These are phyloP conservation scores for Nannizziopsis barbatae DNA, from an alignment of 2,329 filamentous ascomycete species.

Conservation along the genomic window DNA sequence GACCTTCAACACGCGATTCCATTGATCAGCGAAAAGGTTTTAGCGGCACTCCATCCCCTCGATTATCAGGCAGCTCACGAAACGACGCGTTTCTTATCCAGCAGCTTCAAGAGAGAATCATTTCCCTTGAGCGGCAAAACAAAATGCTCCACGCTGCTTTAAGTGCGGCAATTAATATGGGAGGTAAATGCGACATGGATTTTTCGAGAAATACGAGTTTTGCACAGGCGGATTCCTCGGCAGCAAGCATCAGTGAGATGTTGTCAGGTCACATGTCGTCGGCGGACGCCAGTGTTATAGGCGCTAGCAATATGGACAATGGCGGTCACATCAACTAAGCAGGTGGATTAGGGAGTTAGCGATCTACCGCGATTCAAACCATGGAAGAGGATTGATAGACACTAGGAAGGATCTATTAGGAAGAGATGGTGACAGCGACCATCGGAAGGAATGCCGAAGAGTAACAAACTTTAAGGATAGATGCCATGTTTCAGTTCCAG, in stretches of 20 bases:
- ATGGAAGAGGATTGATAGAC: too few relatives aligned
- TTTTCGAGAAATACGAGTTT: background rate
- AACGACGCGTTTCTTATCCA: slow-evolving; percentile 11
- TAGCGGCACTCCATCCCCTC: background rate
- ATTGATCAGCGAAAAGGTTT: background rate
- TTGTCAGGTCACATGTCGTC: too few relatives aligned
- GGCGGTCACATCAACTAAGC: too few relatives aligned
- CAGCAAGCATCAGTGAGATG: too few relatives aligned
- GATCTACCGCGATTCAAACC: too few relatives aligned
- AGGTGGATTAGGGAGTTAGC: too few relatives aligned
- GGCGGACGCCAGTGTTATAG: background rate
- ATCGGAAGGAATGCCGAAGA: too few relatives aligned
- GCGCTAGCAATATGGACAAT: background rate
- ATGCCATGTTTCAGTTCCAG: too few relatives aligned
- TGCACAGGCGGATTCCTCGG: background rate
- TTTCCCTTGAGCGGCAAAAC: slow-evolving; percentile 34
- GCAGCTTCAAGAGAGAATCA: slow-evolving; percentile 30
- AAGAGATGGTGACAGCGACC: too few relatives aligned
- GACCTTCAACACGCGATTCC: slow-evolving; percentile 3
- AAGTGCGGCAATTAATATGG: slow-evolving; percentile 30
- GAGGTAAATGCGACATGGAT: slow-evolving; percentile 17
- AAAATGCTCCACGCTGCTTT: slow-evolving; percentile 34
- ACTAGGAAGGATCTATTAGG: too few relatives aligned
- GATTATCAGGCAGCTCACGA: background rate
- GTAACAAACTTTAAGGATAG: too few relatives aligned